Conservation (phyloP, 208 protist species). For the Crithidia expoeki region DNA sequence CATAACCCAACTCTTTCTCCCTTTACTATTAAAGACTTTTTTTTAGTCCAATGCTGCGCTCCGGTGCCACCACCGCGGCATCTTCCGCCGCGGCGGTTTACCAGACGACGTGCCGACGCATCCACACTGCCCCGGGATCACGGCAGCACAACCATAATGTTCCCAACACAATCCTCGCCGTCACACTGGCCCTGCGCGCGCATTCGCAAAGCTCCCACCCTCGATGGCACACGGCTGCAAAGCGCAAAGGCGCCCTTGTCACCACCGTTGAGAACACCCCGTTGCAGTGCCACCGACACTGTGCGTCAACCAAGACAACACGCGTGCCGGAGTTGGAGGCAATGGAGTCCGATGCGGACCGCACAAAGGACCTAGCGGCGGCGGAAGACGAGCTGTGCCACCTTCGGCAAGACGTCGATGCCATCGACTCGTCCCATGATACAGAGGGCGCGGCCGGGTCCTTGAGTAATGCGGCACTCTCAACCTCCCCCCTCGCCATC, state of each 20-base stretch:
- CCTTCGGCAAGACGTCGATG: constrained; percentile 8
- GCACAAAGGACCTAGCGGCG: not conserved
- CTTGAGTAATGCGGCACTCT: not conserved
- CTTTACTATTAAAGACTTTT: too few relatives aligned
- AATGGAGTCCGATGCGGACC: not conserved
- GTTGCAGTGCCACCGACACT: not conserved
- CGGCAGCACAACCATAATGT: not conserved
- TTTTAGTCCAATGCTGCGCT: constrained; percentile 20
- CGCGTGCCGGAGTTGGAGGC: not conserved
- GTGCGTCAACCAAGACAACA: not conserved
- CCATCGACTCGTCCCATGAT: not conserved
- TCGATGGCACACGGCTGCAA: not conserved
- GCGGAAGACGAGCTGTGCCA: constrained; percentile 20
- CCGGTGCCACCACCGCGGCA: constrained; percentile 2
- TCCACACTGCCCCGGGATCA: not conserved
- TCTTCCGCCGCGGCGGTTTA: constrained; percentile 6
- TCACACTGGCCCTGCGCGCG: not conserved
- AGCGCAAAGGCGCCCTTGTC: not conserved
- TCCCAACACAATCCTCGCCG: not conserved
- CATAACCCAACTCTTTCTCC: too few relatives aligned
- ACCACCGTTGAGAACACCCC: not conserved
- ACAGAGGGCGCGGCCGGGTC: not conserved
- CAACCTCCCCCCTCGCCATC: constrained; percentile 1
- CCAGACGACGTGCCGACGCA: not conserved
- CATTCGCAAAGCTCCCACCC: not conserved